Evolutionary conservation across 2,329 filamentous ascomycete species (phyloP).

Genomic region (Aspergillus sp.): DNA sequence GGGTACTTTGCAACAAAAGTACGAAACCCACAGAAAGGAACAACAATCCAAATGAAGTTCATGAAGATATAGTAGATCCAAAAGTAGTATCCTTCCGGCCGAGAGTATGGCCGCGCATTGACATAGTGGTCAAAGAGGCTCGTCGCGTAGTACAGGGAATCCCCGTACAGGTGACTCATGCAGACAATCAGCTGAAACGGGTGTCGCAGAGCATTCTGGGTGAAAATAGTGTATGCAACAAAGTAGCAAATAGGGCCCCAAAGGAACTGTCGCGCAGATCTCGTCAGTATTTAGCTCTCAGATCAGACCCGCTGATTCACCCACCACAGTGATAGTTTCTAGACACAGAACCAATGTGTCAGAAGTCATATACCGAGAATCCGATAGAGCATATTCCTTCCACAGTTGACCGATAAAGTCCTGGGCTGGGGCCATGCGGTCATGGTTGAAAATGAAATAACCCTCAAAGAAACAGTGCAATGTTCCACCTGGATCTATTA

Average conservation of each 20-base stretch:
- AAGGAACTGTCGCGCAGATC: conserved; percentile 36
- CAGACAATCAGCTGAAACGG: conserved; percentile 58
- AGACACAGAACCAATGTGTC: conserved; percentile 84
- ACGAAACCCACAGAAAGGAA: conserved; percentile 49
- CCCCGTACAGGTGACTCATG: conserved; percentile 61
- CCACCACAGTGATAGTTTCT: conserved; percentile 73
- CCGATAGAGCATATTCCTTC: conserved; percentile 87
- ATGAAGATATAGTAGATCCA: conserved; percentile 63
- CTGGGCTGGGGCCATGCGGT: conserved; percentile 60
- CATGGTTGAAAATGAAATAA: conserved; percentile 72
- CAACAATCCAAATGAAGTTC: conserved; percentile 63
- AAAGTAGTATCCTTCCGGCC: conserved; percentile 61
- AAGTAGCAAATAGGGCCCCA: conserved; percentile 61
- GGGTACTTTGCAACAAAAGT: not conserved
- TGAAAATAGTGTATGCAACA: conserved; percentile 51
- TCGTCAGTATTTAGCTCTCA: conserved; percentile 2
- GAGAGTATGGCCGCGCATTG: conserved; percentile 51
- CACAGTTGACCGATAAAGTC: conserved; percentile 78
- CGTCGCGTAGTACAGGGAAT: conserved; percentile 61
- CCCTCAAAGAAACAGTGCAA: conserved; percentile 81
- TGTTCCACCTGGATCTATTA: conserved; percentile 33
- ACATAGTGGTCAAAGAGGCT: conserved; percentile 57
- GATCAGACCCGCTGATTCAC: not conserved
- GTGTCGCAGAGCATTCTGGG: conserved; percentile 53
- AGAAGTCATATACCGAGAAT: conserved; percentile 78